Conservation (phyloP, 257 asterid genomes). For the Przewalskia tangutica region DNA sequence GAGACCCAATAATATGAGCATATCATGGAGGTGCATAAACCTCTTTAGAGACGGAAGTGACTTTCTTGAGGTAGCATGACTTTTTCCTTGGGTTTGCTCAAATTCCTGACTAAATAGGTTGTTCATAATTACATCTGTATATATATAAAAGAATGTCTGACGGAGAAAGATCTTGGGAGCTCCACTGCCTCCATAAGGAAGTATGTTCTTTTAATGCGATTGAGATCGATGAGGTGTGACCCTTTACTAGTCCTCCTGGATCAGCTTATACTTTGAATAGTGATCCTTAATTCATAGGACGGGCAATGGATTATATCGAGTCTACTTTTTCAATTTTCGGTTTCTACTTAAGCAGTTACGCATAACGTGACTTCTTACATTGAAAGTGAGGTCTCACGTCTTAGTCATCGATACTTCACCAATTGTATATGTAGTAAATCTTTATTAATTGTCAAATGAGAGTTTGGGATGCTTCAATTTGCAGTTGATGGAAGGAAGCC, state of each 20-base stretch:
- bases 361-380: neutral
- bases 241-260: neutral
- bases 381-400: neutral
- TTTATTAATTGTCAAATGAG: neutral
- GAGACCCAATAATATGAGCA: neutral
- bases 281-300: neutral
- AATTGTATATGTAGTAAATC: neutral
- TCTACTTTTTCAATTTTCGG: neutral
- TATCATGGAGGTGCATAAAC: neutral
- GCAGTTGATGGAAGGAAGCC: conserved; percentile 45
- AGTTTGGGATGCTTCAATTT: neutral
- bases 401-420: neutral
- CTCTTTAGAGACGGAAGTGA: neutral
- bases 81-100: neutral
- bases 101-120: neutral
- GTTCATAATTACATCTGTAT: neutral
- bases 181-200: neutral
- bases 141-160: neutral
- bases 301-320: neutral
- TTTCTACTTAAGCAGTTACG: neutral
- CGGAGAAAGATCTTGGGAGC: neutral
- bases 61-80: neutral
- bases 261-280: neutral
- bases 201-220: neutral
- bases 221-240: neutral